Evolutionary conservation across 2,329 filamentous ascomycete genomes (phyloP), one percentile per base, ranked within the genome.

Genomic region (Nannizziopsis arthrosporioides): DNA sequence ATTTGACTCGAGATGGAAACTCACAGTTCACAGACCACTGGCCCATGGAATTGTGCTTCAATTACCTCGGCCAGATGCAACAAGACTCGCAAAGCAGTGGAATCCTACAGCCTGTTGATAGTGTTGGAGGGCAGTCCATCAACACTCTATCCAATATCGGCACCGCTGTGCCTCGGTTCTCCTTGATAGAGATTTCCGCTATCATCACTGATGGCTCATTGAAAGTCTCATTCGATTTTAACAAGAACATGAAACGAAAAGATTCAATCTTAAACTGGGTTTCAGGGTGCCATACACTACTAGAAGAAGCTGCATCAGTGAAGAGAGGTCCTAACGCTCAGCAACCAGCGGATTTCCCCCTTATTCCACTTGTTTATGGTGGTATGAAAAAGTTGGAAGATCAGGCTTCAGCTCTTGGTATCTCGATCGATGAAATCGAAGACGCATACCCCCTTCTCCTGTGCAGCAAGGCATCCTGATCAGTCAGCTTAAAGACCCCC

Each of bases 1-100:
- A 57, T 59, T 8, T 56, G 47, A 44, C 51, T 43, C 51, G 59
- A 37, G 52, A 58, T 38, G 59, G 53, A 14, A 57, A 58, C 1
- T 55, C 63, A 15, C 50, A 49, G 1, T 64, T 62, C 37, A 49
- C 52, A 2, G 63, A 63, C 14, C 68, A 68, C 19, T 68, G 62
- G 57, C 69, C 69, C 0, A 65, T 69, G 58, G 67, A 69, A 47
- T 59, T 69, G 14, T 59, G 60, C 1, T 70, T 73, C 60, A 70
- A 66, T 52, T 69, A 68, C 49, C 66, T 63, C 47, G 62, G 61
- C 1, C 56, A 61, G 32, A 60, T 61, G 44, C 61, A 72, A 54
- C 70, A 73, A 56, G 54, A 72, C 3, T 70, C 72, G 48, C 59
- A 68, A 49, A 56, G 63, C 4, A 67, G 68, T 50, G 68, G 67